These are phyloP conservation scores for Pythium myriotylum DNA, from an alignment of 352 stramenopile species.

Conservation along the genomic window DNA sequence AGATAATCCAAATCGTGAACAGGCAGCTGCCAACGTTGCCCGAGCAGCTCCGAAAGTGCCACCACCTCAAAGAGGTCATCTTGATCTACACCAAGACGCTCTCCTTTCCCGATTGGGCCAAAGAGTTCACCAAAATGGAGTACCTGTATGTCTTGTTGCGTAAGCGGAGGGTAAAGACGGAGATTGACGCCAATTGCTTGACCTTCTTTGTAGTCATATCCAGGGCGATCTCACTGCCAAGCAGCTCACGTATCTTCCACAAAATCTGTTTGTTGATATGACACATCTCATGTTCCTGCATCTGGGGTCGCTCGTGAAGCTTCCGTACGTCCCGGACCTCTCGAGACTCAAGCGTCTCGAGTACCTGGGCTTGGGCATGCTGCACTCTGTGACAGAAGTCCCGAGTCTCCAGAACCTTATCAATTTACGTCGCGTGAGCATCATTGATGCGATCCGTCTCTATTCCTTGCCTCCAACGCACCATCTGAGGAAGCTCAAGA, in stretches of 20 bases:
- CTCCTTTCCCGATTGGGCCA: constrained; percentile 24
- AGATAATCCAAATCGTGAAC: constrained; percentile 36
- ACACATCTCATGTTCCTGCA: constrained; percentile 15
- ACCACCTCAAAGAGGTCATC: constrained; percentile 31
- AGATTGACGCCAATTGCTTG: constrained; percentile 10
- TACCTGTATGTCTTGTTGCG: constrained; percentile 20
- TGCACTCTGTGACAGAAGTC: constrained; percentile 16
- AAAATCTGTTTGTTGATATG: constrained; percentile 24
- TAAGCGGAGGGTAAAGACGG: too few species aligned
- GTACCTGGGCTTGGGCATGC: constrained; percentile 11
- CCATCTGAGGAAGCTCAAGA: constrained; percentile 8
- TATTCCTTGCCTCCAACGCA: background rate
- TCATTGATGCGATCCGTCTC: constrained; percentile 12
- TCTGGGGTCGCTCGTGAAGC: constrained; percentile 5
- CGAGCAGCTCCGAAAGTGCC: constrained; percentile 14
- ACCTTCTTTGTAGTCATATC: constrained; percentile 11
- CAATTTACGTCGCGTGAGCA: constrained; percentile 1
- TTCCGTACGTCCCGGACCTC: constrained; percentile 11
- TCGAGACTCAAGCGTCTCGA: background rate
- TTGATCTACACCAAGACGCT: constrained; percentile 32
- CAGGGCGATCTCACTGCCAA: constrained; percentile 8
- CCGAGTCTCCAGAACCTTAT: constrained; percentile 9
- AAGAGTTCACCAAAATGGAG: constrained; percentile 5
- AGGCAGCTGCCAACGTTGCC: constrained; percentile 18
- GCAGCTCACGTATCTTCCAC: constrained; percentile 18